Evolutionary conservation across 2,329 filamentous ascomycete genomes (phyloP).

Genomic region (Trichoderma sp.): DNA sequence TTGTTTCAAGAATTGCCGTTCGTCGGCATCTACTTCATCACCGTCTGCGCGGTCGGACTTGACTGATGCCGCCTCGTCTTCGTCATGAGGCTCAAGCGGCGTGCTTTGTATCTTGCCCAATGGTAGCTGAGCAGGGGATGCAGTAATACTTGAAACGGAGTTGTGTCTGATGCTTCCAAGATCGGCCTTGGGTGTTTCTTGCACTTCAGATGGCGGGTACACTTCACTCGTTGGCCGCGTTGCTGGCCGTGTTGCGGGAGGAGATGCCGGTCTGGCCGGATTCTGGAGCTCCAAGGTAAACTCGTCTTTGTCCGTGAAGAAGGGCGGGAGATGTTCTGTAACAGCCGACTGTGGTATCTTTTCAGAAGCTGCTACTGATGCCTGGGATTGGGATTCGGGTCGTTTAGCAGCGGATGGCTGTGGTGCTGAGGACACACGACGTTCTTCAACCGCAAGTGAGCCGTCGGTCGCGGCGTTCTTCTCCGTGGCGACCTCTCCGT

Average conservation of each 20-base stretch:
- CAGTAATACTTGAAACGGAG: constrained; percentile 41
- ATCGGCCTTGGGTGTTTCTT: constrained; percentile 34
- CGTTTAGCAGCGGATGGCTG: constrained; percentile 30
- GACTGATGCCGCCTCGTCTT: constrained; percentile 4
- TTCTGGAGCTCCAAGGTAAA: constrained; percentile 34
- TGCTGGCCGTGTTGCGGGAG: constrained; percentile 40
- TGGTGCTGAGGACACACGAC: constrained; percentile 33
- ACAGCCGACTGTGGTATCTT: constrained; percentile 30
- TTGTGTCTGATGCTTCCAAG: constrained; percentile 36
- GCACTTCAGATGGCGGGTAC: constrained; percentile 35
- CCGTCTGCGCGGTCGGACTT: constrained; percentile 38
- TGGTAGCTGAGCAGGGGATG: constrained; percentile 36
- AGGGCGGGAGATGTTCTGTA: constrained; percentile 33
- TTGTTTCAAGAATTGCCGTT: constrained; percentile 69
- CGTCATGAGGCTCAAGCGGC: constrained; percentile 32
- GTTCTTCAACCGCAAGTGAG: constrained; percentile 28
- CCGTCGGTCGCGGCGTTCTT: constrained; percentile 35
- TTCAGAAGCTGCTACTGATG: constrained; percentile 34
- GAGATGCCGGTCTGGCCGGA: constrained; percentile 38
- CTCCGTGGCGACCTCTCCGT: constrained; percentile 44
- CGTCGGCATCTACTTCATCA: constrained; percentile 65
- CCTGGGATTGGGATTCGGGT: constrained; percentile 31
- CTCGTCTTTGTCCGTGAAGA: constrained; percentile 32
- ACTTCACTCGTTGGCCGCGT: constrained; percentile 35
- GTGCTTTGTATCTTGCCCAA: constrained; percentile 34